phyloP scores from a whole-genome alignment of 306 rosid species.

The Hippophae tibetana region DNA sequence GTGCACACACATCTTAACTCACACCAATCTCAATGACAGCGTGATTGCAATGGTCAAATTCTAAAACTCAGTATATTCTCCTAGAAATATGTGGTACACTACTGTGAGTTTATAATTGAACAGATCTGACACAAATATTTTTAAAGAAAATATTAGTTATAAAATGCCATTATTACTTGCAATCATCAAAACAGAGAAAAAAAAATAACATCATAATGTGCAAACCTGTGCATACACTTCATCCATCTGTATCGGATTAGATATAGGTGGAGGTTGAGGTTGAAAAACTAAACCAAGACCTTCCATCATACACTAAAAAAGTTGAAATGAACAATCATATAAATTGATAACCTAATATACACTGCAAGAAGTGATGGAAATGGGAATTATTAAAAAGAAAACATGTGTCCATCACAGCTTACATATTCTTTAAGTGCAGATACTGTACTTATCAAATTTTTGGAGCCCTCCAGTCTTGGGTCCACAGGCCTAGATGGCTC shows the following conservation, averaged over 20 bases:
- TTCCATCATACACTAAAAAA: slow-evolving; percentile 63
- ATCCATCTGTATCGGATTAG: slow-evolving; percentile 52
- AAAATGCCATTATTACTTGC: too few species aligned
- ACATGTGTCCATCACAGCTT: slow-evolving; percentile 13
- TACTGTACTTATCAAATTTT: slow-evolving; percentile 46
- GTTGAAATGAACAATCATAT: slow-evolving; percentile 21
- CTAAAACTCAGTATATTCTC: too few species aligned
- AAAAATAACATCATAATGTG: neutral
- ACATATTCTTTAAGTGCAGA: slow-evolving; percentile 76
- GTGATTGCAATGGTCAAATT: too few species aligned
- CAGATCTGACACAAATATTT: too few species aligned
- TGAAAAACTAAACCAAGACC: slow-evolving; percentile 65
- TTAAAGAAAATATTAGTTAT: too few species aligned
- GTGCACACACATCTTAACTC: too few species aligned
- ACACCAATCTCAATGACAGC: too few species aligned
- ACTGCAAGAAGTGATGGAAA: neutral
- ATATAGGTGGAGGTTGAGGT: slow-evolving; percentile 37
- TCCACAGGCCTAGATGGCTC: slow-evolving; percentile 53
- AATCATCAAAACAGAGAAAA: too few species aligned
- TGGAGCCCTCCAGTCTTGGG: slow-evolving; percentile 57
- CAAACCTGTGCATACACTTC: slow-evolving; percentile 89
- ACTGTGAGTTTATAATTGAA: too few species aligned
- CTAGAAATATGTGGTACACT: too few species aligned
- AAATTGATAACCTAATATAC: slow-evolving; percentile 10
- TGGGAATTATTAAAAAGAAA: neutral